Percentiles rank a stretch among this genome's conserved stretches.
Conservation (phyloP, 2,329 filamentous ascomycete species). For the Clonostachys rhizophaga region DNA sequence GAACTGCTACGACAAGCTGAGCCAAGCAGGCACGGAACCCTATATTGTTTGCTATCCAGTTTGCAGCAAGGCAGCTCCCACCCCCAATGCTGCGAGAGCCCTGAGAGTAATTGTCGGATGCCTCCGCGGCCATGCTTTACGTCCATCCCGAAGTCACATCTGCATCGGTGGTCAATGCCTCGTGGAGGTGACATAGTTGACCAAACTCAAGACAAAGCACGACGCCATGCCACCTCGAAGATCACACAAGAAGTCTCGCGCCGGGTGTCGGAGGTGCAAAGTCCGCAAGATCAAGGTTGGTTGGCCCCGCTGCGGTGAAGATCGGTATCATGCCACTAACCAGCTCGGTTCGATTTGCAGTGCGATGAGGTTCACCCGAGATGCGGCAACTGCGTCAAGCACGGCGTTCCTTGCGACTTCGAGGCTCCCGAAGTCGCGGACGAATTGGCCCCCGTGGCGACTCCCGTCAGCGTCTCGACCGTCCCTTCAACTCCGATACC, state of each 20-base stretch:
- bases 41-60: no score
- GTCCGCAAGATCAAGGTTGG: conserved; percentile 64
- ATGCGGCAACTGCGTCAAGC: conserved; percentile 63
- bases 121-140: conserved; percentile 3
- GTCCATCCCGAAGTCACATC: not conserved
- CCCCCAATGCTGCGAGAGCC: no score
- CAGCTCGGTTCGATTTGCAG: conserved; percentile 19
- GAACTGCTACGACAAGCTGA: no score
- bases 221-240: conserved; percentile 55
- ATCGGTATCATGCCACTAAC: not conserved
- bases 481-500: conserved; percentile 1
- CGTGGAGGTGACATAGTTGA: not conserved
- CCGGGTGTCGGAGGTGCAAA: conserved; percentile 64
- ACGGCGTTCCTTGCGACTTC: conserved; percentile 64
- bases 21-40: no score
- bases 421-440: conserved; percentile 41
- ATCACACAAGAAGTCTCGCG: conserved; percentile 66
- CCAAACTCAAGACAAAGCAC: not conserved
- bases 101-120: not conserved
- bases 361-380: conserved; percentile 63
- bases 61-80: no score
- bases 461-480: conserved; percentile 13
- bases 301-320: not conserved
- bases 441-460: conserved; percentile 32
- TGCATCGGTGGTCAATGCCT: not conserved